Percentiles rank a stretch among this genome's conserved stretches.
Evolutionary conservation across 495 filamentous ascomycete genomes (phyloP).

Genomic region (Chaetomium cochliodes): DNA sequence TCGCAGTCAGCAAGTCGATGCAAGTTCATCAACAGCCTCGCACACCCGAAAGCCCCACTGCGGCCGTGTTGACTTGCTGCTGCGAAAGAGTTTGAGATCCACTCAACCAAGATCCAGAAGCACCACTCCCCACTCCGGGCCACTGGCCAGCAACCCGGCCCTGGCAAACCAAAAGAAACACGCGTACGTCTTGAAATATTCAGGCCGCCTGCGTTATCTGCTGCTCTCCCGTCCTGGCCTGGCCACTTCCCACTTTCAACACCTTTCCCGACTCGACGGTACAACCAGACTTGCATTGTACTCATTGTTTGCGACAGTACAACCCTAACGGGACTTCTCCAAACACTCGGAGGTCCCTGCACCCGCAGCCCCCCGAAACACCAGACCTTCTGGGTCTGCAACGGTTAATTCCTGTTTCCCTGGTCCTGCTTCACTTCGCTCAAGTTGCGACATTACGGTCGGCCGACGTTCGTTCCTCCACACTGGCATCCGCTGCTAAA

Average conservation of each 20-base stretch:
- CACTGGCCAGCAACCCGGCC: neutral
- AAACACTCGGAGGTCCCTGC: constrained; percentile 23
- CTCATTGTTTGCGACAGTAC: constrained; percentile 8
- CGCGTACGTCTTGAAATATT: constrained; percentile 1
- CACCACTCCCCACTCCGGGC: neutral
- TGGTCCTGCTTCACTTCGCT: neutral
- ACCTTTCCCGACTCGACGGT: neutral
- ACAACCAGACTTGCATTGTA: neutral
- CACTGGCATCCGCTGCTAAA: neutral
- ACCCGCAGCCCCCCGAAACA: constrained; percentile 25
- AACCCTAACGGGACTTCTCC: neutral
- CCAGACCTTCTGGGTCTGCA: constrained; percentile 1
- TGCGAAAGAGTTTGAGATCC: neutral
- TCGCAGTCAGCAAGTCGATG: neutral
- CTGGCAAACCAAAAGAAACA: constrained; percentile 1
- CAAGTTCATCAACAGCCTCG: no score
- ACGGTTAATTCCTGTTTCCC: neutral
- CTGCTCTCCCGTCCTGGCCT: neutral
- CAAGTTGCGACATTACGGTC: neutral
- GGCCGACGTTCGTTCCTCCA: neutral
- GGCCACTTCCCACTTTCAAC: neutral
- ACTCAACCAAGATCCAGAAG: neutral
- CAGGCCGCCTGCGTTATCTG: neutral
- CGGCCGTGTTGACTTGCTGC: neutral
- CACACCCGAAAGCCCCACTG: neutral